A percentile compares a stretch with the other conserved stretches of the same genome.
Evolutionary conservation across 306 rosid species (phyloP).

Genomic region (Sophora flavescens): DNA sequence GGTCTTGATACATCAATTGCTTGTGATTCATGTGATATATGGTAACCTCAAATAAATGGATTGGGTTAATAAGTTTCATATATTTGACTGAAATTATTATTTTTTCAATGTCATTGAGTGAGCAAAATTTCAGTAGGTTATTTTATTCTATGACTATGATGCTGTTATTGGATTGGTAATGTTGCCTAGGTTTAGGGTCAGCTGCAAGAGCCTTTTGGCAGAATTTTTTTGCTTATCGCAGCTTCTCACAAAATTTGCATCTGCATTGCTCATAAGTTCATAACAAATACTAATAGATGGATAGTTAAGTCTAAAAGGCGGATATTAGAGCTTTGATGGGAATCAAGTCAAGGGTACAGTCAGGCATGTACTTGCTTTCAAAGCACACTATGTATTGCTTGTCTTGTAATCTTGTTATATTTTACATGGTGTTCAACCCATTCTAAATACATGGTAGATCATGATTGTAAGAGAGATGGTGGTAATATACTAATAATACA

Average conservation of each 20-base stretch:
- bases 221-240: conserved; percentile 6
- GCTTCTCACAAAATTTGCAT: conserved; percentile 31
- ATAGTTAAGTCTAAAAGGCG: conserved; percentile 40
- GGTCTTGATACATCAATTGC: conserved; percentile 94
- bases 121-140: conserved; percentile 7
- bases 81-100: conserved; percentile 21
- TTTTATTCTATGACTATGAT: conserved; percentile 16
- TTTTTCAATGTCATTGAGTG: conserved; percentile 22
- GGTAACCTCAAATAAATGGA: conserved; percentile 57
- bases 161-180: conserved; percentile 13
- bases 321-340: conserved; percentile 37
- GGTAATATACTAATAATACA: neutral
- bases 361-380: conserved; percentile 4
- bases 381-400: conserved; percentile 27
- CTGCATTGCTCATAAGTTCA: conserved; percentile 24
- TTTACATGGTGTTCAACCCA: conserved; percentile 24
- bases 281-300: conserved; percentile 32
- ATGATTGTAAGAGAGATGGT: conserved; percentile 24
- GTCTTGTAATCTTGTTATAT: neutral
- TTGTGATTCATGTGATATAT: conserved; percentile 93
- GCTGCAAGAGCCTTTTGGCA: conserved; percentile 1
- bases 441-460: conserved; percentile 32
- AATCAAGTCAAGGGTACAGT: conserved; percentile 33
- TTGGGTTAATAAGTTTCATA: conserved; percentile 35
- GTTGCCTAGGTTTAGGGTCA: conserved; percentile 1